A percentile compares a stretch with the other conserved stretches of the same genome.
phyloP scores from a whole-genome alignment of 371 early-diverging fungal species.

The Nematocida minor region DNA sequence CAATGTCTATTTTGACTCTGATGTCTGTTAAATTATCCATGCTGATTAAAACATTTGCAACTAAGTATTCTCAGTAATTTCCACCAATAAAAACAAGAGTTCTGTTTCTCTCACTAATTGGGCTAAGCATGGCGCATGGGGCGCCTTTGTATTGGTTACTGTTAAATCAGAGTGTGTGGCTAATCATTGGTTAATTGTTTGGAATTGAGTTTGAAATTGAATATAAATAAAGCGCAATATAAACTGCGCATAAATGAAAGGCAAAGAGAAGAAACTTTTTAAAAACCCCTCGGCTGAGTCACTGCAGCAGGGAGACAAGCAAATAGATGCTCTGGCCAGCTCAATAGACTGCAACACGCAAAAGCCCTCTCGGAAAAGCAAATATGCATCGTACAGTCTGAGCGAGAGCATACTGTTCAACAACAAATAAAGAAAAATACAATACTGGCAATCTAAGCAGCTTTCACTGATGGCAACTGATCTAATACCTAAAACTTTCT shows the following conservation, averaged over 20 bases:
- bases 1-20: too few species aligned
- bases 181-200: slow-evolving; percentile 25
- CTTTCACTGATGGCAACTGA: too few species aligned
- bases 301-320: neutral
- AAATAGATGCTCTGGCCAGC: neutral
- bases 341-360: neutral
- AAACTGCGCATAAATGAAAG: neutral
- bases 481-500: too few species aligned
- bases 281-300: neutral
- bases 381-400: slow-evolving; percentile 19
- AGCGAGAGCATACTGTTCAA: slow-evolving; percentile 41
- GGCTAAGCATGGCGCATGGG: too few species aligned
- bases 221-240: neutral
- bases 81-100: too few species aligned
- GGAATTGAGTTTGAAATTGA: neutral
- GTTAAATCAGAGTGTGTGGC: too few species aligned
- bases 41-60: too few species aligned
- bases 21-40: too few species aligned
- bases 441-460: too few species aligned
- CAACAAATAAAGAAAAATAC: slow-evolving; percentile 40
- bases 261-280: neutral
- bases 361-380: neutral
- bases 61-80: too few species aligned
- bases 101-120: too few species aligned
- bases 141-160: too few species aligned